phyloP scores from a whole-genome alignment of 1,284 basidiomycete species.

The Malassezia cuniculi region DNA sequence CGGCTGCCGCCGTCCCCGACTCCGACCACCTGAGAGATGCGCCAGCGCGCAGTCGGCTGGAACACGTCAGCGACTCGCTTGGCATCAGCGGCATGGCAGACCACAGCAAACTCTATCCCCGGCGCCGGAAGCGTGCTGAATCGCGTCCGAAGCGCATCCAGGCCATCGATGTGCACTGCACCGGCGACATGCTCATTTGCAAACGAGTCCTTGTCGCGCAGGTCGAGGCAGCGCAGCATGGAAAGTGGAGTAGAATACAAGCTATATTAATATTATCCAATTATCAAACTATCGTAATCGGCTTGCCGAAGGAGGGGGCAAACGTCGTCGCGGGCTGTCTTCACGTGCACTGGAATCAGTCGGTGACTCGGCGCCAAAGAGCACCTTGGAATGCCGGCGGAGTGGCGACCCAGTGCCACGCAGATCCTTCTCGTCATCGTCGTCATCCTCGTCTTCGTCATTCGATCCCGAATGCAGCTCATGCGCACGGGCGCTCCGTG shows the following conservation, averaged over 20 bases:
- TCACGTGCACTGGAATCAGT: no score
- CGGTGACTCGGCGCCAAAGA: no score
- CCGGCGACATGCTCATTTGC: slow-evolving; percentile 2
- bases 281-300: no score
- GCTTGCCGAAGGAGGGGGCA: no score
- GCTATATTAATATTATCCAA: no score
- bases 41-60: slow-evolving; percentile 10
- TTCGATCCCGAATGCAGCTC: slow-evolving; percentile 10
- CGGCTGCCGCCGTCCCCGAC: background rate
- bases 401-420: no score
- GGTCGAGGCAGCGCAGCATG: slow-evolving; percentile 10
- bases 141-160: slow-evolving; percentile 3
- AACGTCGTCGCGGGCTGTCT: no score
- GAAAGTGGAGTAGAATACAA: no score
- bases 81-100: slow-evolving; percentile 2
- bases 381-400: no score
- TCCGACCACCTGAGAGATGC: slow-evolving; percentile 2
- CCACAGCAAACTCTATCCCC: slow-evolving; percentile 6
- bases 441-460: slow-evolving; percentile 11
- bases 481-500: background rate
- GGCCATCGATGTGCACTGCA: slow-evolving; percentile 4
- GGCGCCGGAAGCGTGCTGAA: slow-evolving; percentile 13
- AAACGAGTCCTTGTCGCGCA: slow-evolving; percentile 4
- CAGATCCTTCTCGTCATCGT: slow-evolving; percentile 4
- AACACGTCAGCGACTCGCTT: background rate